These are phyloP conservation scores for Williopsis jadinii DNA, from an alignment of 1,139 yeast genomes.

Conservation along the genomic window DNA sequence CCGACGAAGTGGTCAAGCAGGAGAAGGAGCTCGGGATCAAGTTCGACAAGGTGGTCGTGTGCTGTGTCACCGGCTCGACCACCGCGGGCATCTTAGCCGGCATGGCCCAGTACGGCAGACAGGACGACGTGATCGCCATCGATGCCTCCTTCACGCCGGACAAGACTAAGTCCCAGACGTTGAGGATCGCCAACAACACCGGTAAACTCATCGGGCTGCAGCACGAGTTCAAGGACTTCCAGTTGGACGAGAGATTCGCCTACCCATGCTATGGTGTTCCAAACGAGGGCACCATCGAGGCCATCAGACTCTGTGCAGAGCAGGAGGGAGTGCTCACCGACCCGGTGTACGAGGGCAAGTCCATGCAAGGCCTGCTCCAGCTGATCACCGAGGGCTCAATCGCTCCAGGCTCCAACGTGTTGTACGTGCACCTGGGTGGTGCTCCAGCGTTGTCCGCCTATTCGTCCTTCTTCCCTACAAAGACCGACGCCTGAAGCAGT, in stretches of 20 bases:
- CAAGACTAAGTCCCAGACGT: conserved; percentile 11
- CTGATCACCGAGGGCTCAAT: conserved; percentile 8
- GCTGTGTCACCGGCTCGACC: conserved; percentile 14
- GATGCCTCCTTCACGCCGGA: conserved; percentile 14
- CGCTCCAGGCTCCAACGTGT: conserved; percentile 8
- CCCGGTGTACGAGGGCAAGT: conserved; percentile 14
- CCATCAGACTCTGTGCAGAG: conserved; percentile 13
- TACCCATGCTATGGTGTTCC: conserved; percentile 14
- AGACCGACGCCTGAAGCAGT: background rate
- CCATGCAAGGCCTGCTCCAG: conserved; percentile 12
- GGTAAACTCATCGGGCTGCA: conserved; percentile 12
- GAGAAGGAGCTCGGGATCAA: conserved; percentile 7
- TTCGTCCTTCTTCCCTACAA: conserved; percentile 14
- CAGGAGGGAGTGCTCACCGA: conserved; percentile 13
- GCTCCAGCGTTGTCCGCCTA: conserved; percentile 12
- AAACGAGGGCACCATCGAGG: conserved; percentile 12
- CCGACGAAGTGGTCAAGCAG: conserved; percentile 9
- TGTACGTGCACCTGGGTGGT: conserved; percentile 14
- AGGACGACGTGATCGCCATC: conserved; percentile 12
- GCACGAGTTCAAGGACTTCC: conserved; percentile 8
- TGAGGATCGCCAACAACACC: conserved; percentile 13
- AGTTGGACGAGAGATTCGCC: conserved; percentile 11
- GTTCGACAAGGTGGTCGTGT: conserved; percentile 12
- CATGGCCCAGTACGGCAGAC: conserved; percentile 12
- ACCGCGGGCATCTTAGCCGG: conserved; percentile 14